These are phyloP conservation scores for Lumnitzera littorea DNA, from an alignment of 345 rosid species.

Conservation along the genomic window DNA sequence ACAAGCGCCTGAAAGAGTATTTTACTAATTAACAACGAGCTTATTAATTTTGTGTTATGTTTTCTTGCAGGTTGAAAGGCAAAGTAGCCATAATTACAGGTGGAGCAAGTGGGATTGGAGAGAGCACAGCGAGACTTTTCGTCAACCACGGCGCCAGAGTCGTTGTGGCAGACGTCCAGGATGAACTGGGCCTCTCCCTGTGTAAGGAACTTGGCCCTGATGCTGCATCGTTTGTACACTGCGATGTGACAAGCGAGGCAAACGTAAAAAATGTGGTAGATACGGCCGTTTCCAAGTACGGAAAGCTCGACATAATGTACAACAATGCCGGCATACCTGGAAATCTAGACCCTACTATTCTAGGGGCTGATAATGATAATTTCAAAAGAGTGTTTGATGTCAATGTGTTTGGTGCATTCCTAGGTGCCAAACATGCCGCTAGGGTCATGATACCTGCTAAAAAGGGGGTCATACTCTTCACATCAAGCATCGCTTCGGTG, in stretches of 20 bases:
- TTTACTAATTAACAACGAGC: too few species aligned
- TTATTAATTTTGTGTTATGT: not conserved
- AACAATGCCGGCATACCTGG: conserved; percentile 38
- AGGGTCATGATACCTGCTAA: conserved; percentile 38
- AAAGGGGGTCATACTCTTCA: conserved; percentile 36
- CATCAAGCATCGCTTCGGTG: conserved; percentile 25
- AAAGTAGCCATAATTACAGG: conserved; percentile 40
- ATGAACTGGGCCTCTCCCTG: conserved; percentile 28
- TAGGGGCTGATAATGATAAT: conserved; percentile 16
- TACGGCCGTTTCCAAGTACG: conserved; percentile 21
- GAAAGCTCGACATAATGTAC: conserved; percentile 39
- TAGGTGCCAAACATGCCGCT: conserved; percentile 45
- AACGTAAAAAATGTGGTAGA: conserved; percentile 27
- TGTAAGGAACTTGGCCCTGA: conserved; percentile 17
- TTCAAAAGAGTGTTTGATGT: conserved; percentile 31
- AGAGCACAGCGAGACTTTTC: conserved; percentile 24
- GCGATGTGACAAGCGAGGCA: conserved; percentile 26
- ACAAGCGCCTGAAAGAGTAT: too few species aligned
- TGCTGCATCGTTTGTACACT: conserved; percentile 23
- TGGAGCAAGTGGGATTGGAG: conserved; percentile 40
- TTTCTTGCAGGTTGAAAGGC: conserved; percentile 22
- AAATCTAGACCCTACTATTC: conserved; percentile 12
- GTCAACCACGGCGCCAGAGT: conserved; percentile 32
- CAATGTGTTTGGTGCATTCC: conserved; percentile 29
- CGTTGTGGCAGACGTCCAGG: conserved; percentile 32